Conservation (phyloP, 2,329 filamentous ascomycete genomes). For the Fusarium subtropicale region DNA sequence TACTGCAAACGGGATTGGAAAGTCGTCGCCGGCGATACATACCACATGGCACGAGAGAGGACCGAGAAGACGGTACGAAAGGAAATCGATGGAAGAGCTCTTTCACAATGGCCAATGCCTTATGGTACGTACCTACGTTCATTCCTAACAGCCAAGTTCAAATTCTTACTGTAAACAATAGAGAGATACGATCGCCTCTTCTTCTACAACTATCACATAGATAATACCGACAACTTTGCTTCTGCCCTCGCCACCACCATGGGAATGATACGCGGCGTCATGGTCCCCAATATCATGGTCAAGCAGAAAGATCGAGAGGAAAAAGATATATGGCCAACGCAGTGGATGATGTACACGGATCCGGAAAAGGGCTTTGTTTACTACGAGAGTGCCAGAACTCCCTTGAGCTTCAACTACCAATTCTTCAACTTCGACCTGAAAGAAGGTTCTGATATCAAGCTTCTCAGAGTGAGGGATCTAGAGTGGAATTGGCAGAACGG, state of each 20-base stretch:
- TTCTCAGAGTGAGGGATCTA: constrained; percentile 9
- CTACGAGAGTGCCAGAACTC: constrained; percentile 31
- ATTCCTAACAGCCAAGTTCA: background rate
- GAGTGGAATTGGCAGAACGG: constrained; percentile 13
- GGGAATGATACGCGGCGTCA: constrained; percentile 38
- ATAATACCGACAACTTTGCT: constrained; percentile 4
- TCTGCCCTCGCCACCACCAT: constrained; percentile 25
- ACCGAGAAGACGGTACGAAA: background rate
- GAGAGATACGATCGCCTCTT: constrained; percentile 33
- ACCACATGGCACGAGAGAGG: constrained; percentile 10
- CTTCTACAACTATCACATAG: constrained; percentile 26
- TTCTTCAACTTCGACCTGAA: constrained; percentile 12
- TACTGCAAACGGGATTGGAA: constrained; percentile 24
- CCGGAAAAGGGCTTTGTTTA: constrained; percentile 8
- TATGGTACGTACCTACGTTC: background rate
- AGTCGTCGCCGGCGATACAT: constrained; percentile 32
- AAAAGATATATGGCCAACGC: constrained; percentile 28
- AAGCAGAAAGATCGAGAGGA: background rate
- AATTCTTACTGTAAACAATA: background rate
- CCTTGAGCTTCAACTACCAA: constrained; percentile 22
- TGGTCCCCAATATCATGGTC: constrained; percentile 19
- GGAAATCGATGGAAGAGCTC: background rate
- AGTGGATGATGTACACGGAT: constrained; percentile 34
- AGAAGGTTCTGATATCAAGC: background rate
- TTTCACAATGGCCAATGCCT: background rate